Evolutionary conservation across 148 eudicot species (phyloP).

Genomic region (Diospyros kaki): DNA sequence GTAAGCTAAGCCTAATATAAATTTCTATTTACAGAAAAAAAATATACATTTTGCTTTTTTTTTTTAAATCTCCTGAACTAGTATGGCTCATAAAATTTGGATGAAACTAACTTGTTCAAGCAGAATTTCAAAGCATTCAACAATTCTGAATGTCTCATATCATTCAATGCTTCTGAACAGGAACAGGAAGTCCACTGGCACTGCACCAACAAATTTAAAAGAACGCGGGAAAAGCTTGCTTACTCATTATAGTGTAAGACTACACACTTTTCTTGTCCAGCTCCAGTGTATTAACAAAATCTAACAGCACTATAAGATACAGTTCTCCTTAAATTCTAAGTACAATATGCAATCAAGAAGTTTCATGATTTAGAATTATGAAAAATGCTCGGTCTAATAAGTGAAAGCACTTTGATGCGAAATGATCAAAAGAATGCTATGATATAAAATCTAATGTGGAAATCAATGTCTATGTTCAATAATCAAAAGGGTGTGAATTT

Average conservation of each 20-base stretch:
- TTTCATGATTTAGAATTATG: constrained; percentile 1
- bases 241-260: constrained; percentile 25
- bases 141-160: constrained; percentile 9
- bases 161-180: constrained; percentile 17
- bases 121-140: not conserved
- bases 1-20: not conserved
- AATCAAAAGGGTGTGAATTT: no score
- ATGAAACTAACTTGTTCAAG: not conserved
- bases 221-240: constrained; percentile 13
- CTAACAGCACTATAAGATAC: not conserved
- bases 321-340: not conserved
- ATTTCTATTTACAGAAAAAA: no score
- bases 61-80: not conserved
- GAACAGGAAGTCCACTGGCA: constrained; percentile 6
- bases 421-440: no score
- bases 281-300: not conserved
- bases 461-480: no score
- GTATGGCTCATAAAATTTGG: not conserved
- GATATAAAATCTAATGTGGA: no score
- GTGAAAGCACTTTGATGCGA: not conserved
- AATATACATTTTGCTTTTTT: no score
- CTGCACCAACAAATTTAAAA: constrained; percentile 11
- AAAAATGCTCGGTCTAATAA: not conserved
- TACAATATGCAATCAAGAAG: not conserved
- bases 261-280: not conserved